A percentile compares a stretch with the other conserved stretches of the same genome.
phyloP scores from a whole-genome alignment of 2,329 filamentous ascomycete genomes.

The Paradendryphiella salina region DNA sequence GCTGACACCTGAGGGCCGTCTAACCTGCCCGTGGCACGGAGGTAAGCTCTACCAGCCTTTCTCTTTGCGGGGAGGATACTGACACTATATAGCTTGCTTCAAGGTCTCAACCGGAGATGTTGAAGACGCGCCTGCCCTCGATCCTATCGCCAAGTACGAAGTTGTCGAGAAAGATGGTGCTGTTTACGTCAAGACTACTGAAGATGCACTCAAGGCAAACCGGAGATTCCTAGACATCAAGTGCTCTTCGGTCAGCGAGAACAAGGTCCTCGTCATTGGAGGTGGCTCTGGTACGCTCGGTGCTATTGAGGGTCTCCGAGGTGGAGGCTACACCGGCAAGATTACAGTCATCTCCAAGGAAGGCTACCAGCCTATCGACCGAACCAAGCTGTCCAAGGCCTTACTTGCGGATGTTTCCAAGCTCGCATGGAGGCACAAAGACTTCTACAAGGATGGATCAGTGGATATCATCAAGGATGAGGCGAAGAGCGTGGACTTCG shows the following conservation, averaged over 20 bases:
- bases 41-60: slow-evolving; percentile 54
- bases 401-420: slow-evolving; percentile 80
- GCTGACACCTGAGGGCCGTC: slow-evolving; percentile 74
- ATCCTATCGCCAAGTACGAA: slow-evolving; percentile 81
- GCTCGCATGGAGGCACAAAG: slow-evolving; percentile 72
- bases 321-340: slow-evolving; percentile 75
- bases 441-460: slow-evolving; percentile 71
- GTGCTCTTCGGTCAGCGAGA: slow-evolving; percentile 61
- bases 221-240: slow-evolving; percentile 73
- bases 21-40: slow-evolving; percentile 97
- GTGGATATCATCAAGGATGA: slow-evolving; percentile 61
- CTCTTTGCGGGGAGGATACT: slow-evolving; percentile 1
- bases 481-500: slow-evolving; percentile 77
- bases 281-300: slow-evolving; percentile 82
- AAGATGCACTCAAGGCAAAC: slow-evolving; percentile 75
- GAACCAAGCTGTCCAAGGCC: slow-evolving; percentile 94
- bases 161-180: slow-evolving; percentile 78
- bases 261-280: slow-evolving; percentile 75
- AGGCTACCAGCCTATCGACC: slow-evolving; percentile 84
- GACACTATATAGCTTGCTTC: slow-evolving; percentile 73
- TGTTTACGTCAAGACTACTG: slow-evolving; percentile 82
- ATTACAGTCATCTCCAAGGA: slow-evolving; percentile 86
- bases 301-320: slow-evolving; percentile 78
- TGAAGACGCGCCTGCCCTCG: slow-evolving; percentile 89
- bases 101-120: slow-evolving; percentile 87